A percentile compares a stretch with the other conserved stretches of the same genome.
phyloP scores from a whole-genome alignment of 2,329 filamentous ascomycete species.

The Huntiella savannae region DNA sequence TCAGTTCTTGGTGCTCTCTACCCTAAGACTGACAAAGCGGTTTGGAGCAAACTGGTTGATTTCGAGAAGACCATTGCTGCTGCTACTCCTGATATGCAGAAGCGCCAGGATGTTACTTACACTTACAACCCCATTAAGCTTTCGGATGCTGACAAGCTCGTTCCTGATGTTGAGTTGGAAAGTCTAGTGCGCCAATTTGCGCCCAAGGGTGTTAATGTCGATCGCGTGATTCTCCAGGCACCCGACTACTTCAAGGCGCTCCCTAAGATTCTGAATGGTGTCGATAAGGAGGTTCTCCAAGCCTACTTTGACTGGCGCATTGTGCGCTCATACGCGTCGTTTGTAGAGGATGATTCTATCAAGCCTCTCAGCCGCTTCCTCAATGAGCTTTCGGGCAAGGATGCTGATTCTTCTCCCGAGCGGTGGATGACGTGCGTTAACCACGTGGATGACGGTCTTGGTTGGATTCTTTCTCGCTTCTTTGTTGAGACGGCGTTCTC shows the following conservation, averaged over 20 bases:
- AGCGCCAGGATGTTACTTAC: slow-evolving; percentile 43
- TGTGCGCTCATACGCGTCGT: slow-evolving; percentile 31
- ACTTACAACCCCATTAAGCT: slow-evolving; percentile 46
- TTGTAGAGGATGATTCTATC: slow-evolving; percentile 39
- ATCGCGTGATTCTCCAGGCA: slow-evolving; percentile 38
- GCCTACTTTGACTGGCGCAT: slow-evolving; percentile 47
- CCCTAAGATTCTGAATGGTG: slow-evolving; percentile 33
- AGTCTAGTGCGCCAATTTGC: slow-evolving; percentile 31
- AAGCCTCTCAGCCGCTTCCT: slow-evolving; percentile 39
- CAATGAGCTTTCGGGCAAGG: slow-evolving; percentile 41
- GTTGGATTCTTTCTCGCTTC: slow-evolving; percentile 53
- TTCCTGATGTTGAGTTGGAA: slow-evolving; percentile 36
- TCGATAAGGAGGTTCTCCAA: slow-evolving; percentile 35
- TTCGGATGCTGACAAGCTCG: slow-evolving; percentile 32
- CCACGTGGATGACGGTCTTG: slow-evolving; percentile 36
- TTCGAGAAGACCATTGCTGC: slow-evolving; percentile 43
- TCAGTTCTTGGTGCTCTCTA: slow-evolving; percentile 17
- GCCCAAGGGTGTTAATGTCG: slow-evolving; percentile 15
- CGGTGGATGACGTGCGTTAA: slow-evolving; percentile 47
- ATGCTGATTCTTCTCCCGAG: slow-evolving; percentile 41
- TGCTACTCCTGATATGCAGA: slow-evolving; percentile 36
- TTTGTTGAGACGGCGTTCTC: slow-evolving; percentile 52
- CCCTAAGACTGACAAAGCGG: slow-evolving; percentile 19
- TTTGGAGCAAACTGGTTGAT: slow-evolving; percentile 27
- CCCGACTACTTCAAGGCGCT: slow-evolving; percentile 41